Evolutionary conservation across 2,329 filamentous ascomycete genomes (phyloP), one percentile per base, ranked within the genome.

Genomic region (Mollisia scopiformis): DNA sequence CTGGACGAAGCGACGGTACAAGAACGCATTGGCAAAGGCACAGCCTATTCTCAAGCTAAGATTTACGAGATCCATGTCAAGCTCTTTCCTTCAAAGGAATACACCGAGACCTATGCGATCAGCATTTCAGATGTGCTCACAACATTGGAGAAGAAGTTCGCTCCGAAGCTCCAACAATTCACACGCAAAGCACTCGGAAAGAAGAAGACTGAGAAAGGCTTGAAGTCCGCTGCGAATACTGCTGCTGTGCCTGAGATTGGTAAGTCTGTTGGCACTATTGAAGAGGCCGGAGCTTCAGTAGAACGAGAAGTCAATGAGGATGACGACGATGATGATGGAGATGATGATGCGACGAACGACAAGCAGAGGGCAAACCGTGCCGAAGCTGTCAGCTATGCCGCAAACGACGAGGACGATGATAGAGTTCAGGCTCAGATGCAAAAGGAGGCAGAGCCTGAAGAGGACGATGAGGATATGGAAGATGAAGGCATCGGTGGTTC

Each of bases 371-470:
- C 87, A 49, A 95, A 96, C 74, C 88, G 91, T 41, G 81, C 84
- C 55, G 91, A 97, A 75, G 91, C 89, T 30, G 88, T 94, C 2
- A 95, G 92, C 14, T 98, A 97, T 68, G 94, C 92, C 39, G 91
- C 89, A 33, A 96, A 96, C 50, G 95, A 98, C 72, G 93, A 97
- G 5, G 94, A 94, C 3, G 95, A 98, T 71, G 85, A 92, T 67
- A 88, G 84, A 35, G 87, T 96, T 57, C 88, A 89, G 69, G 79
- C 80, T 55, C 82, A 84, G 59, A 83, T 89, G 71, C 83, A 85
- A 58, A 80, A 79, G 31, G 86, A 88, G 55, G 82, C 80, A 2
- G 80, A 82, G 2, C 76, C 80, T 23, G 85, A 86, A 21, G 83
- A 83, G 53, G 82, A 86, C 35, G 86, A 89, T 58, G 65, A 68